phyloP scores from a whole-genome alignment of 208 protist species.

The Acanthamoeba royreba region DNA sequence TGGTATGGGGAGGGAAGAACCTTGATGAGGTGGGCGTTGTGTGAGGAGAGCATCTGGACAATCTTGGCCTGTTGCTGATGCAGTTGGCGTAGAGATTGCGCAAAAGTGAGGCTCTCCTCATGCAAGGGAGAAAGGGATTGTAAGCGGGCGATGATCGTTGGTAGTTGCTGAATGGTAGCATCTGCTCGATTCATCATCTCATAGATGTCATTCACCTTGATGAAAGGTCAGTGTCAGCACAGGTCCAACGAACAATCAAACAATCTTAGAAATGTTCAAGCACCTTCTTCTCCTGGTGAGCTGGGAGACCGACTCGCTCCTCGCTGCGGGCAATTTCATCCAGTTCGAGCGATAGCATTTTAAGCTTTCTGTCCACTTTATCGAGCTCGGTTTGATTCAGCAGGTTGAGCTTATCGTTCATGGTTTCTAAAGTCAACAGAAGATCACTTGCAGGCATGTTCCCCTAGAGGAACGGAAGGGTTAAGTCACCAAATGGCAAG shows the following conservation, averaged over 20 bases:
- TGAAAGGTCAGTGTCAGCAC: background rate
- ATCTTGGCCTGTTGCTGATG: conserved; percentile 31
- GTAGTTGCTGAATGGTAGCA: conserved; percentile 2
- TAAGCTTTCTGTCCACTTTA: conserved; percentile 40
- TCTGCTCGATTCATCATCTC: conserved; percentile 52
- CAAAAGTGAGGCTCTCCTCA: conserved; percentile 41
- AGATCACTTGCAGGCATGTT: background rate
- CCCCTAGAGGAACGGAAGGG: too few relatives aligned
- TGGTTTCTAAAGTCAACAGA: background rate
- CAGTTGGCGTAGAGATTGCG: background rate
- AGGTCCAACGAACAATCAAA: too few relatives aligned
- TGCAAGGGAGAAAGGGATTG: conserved; percentile 19
- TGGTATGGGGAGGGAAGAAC: background rate
- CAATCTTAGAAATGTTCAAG: too few relatives aligned
- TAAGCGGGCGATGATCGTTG: conserved; percentile 17
- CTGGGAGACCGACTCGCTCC: background rate
- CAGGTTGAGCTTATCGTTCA: conserved; percentile 29
- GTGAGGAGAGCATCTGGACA: background rate
- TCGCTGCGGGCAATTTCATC: conserved; percentile 30
- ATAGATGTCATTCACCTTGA: conserved; percentile 41
- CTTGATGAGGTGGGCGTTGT: conserved; percentile 20
- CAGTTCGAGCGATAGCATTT: conserved; percentile 38
- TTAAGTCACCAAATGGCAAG: too few relatives aligned
- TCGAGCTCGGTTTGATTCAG: conserved; percentile 7
- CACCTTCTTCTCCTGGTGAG: conserved; percentile 47